Percentiles rank a stretch among this genome's conserved stretches.
phyloP scores from a whole-genome alignment of 345 rosid genomes.

The Zanthoxylum bungeanum region DNA sequence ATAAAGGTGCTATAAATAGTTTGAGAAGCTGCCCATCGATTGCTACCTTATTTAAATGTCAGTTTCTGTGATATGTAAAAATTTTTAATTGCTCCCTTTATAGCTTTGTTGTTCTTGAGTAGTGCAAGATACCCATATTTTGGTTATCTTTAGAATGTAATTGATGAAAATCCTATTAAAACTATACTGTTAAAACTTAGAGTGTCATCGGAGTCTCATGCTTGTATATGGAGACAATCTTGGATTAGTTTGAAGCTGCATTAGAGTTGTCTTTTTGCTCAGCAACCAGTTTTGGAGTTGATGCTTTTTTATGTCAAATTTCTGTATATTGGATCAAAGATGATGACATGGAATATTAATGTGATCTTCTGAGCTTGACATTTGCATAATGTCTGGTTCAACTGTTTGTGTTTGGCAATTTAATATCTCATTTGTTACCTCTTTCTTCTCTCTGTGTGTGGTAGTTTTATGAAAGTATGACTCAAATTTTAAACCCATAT shows the following conservation, averaged over 20 bases:
- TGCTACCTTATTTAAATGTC: not conserved
- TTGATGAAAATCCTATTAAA: not conserved
- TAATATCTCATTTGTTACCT: not conserved
- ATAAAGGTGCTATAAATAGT: not conserved
- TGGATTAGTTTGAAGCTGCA: not conserved
- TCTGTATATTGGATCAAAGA: not conserved
- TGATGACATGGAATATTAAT: not conserved
- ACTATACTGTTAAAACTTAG: not conserved
- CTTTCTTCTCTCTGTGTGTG: not conserved
- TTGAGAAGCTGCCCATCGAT: not conserved
- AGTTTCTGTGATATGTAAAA: not conserved
- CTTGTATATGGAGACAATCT: not conserved
- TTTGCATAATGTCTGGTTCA: not conserved
- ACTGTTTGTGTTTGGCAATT: not conserved
- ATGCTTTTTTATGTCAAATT: not conserved
- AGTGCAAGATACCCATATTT: not conserved
- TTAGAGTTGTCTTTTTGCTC: not conserved
- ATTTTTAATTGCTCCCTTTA: not conserved
- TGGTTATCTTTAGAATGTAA: not conserved
- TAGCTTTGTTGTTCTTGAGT: not conserved
- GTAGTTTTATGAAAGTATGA: not conserved
- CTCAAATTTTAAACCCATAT: not conserved
- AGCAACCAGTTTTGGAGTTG: not conserved
- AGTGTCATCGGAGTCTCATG: not conserved
- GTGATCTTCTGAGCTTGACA: not conserved